Conservation (phyloP, 2,329 filamentous ascomycete species). For the Aspergillus proliferans region DNA sequence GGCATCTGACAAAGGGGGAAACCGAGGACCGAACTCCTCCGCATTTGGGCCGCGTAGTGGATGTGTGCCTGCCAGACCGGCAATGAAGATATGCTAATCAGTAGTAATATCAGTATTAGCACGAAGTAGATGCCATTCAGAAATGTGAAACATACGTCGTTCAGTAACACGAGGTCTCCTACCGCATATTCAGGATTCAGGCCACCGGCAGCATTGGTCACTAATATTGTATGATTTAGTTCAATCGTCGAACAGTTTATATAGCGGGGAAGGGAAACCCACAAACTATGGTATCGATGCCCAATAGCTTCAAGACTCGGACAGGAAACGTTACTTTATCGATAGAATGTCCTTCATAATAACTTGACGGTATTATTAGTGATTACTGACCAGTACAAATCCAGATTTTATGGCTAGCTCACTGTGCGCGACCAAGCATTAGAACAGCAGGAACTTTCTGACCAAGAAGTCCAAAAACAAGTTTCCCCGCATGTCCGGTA, state of each 20-base stretch:
- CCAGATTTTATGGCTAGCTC: conserved; percentile 26
- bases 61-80: conserved; percentile 55
- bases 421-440: conserved; percentile 61
- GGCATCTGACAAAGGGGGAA: conserved; percentile 59
- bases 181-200: conserved; percentile 59
- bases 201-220: conserved; percentile 63
- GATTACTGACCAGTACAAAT: background rate
- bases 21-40: conserved; percentile 57
- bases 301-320: conserved; percentile 57
- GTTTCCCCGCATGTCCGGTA: conserved; percentile 57
- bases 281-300: conserved; percentile 55
- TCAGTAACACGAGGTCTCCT: conserved; percentile 59
- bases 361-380: conserved; percentile 37
- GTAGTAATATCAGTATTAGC: conserved; percentile 7
- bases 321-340: conserved; percentile 58
- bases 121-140: conserved; percentile 1
- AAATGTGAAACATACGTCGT: conserved; percentile 47
- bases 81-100: conserved; percentile 55
- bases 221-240: conserved; percentile 26
- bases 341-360: conserved; percentile 63
- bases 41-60: conserved; percentile 58
- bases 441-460: conserved; percentile 53
- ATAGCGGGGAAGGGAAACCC: conserved; percentile 12
- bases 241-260: background rate
- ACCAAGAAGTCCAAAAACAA: conserved; percentile 58